Percentiles rank a stretch among this genome's conserved stretches.
Conservation (phyloP, 768 basidiomycete genomes). For the Collybia nuda region DNA sequence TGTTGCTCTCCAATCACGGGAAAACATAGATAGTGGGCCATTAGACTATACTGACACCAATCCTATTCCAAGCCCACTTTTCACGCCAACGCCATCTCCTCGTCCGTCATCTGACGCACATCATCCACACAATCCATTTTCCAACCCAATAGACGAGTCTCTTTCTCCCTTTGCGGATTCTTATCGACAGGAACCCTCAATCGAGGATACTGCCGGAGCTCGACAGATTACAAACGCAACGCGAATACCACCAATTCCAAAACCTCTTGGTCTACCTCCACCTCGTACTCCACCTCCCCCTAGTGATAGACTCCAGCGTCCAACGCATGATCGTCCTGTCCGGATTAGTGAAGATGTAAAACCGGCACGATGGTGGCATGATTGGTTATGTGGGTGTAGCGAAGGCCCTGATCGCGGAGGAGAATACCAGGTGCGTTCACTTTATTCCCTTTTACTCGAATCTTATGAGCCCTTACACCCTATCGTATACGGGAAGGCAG, state of each 20-base stretch:
- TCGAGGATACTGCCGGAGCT: constrained; percentile 15
- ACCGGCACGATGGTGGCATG: constrained; percentile 76
- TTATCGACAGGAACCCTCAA: constrained; percentile 14
- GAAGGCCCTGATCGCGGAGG: constrained; percentile 76
- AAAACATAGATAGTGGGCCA: constrained; percentile 53
- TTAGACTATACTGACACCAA: constrained; percentile 50
- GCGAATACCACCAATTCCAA: constrained; percentile 42
- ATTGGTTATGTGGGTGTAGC: constrained; percentile 80
- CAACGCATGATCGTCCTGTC: constrained; percentile 18
- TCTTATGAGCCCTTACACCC: not conserved
- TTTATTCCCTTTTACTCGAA: not conserved
- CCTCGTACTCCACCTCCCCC: constrained; percentile 57
- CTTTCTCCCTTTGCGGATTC: constrained; percentile 52
- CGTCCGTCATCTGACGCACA: constrained; percentile 29
- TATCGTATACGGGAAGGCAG: constrained; percentile 50
- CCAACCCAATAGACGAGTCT: constrained; percentile 39
- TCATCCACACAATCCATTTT: constrained; percentile 44
- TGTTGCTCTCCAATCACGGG: constrained; percentile 48
- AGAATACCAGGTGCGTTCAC: constrained; percentile 59
- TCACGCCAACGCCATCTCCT: constrained; percentile 1
- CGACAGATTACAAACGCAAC: constrained; percentile 20
- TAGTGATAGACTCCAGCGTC: constrained; percentile 35
- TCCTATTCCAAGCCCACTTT: constrained; percentile 25
- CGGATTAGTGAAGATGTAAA: constrained; percentile 29
- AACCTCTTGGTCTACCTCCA: constrained; percentile 61